These are phyloP conservation scores for Rhododendron vialii DNA, from an alignment of 148 eudicot genomes.

Conservation along the genomic window DNA sequence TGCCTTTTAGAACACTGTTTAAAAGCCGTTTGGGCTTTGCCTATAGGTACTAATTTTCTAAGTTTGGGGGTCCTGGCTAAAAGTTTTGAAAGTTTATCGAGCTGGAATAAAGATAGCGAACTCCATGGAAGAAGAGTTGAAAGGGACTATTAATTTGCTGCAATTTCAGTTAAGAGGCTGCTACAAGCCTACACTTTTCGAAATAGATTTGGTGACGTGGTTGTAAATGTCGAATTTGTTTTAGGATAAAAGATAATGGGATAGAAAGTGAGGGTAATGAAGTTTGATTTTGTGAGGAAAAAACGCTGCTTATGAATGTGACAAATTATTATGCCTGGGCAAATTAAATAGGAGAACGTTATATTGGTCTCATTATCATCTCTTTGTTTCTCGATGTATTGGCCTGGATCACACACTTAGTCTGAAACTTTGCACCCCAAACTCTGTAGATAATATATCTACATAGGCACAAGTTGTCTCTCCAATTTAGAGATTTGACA, in stretches of 20 bases:
- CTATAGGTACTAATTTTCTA: background rate
- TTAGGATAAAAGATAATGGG: background rate
- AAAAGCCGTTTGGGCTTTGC: background rate
- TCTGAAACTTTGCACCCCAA: background rate
- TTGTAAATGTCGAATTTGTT: background rate
- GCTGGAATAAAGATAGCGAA: background rate
- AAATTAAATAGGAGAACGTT: background rate
- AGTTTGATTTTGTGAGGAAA: background rate
- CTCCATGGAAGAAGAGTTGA: background rate
- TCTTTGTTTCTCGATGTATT: background rate
- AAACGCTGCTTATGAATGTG: background rate
- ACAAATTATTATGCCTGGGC: background rate
- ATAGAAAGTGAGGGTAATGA: background rate
- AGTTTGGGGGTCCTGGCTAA: background rate
- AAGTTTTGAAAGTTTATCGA: background rate
- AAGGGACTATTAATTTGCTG: background rate
- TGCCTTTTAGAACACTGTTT: too few relatives aligned
- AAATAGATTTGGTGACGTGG: background rate
- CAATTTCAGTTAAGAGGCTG: background rate
- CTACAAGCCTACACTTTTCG: background rate
- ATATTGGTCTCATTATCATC: background rate
- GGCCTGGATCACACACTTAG: background rate
- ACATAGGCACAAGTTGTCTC: background rate
- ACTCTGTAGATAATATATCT: too few relatives aligned
- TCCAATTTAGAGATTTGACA: conserved; percentile 2